A percentile compares a stretch with the other conserved stretches of the same genome.
These are phyloP conservation scores for Cordyceps fumosorosea DNA, from an alignment of 2,329 filamentous ascomycete species.

Conservation along the genomic window DNA sequence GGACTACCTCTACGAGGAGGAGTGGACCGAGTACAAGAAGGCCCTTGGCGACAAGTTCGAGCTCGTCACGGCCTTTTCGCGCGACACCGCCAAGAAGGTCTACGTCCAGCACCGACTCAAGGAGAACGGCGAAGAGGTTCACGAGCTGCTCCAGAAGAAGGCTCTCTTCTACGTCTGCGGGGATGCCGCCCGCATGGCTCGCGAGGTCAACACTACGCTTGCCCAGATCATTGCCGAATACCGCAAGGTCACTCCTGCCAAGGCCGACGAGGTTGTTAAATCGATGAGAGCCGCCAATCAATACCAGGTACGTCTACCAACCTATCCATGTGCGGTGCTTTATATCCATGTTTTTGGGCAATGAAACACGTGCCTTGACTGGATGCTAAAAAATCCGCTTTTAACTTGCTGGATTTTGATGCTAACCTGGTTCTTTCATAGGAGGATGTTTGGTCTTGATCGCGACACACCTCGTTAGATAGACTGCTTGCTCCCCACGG, in stretches of 20 bases:
- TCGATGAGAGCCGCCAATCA: constrained; percentile 90
- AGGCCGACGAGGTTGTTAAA: constrained; percentile 95
- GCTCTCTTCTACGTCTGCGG: constrained; percentile 98
- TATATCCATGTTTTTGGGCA: background rate
- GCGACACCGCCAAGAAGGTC: constrained; percentile 78
- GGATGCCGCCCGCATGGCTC: constrained; percentile 94
- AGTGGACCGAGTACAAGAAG: constrained; percentile 87
- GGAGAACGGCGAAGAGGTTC: constrained; percentile 76
- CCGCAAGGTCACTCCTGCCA: constrained; percentile 72
- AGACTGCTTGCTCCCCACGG: background rate
- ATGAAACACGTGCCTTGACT: background rate
- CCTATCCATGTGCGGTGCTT: background rate
- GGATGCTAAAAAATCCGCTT: background rate
- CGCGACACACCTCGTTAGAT: background rate
- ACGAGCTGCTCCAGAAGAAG: constrained; percentile 76
- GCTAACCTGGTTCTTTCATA: constrained; percentile 24
- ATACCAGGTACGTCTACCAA: constrained; percentile 67
- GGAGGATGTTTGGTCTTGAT: constrained; percentile 67
- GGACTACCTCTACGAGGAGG: constrained; percentile 85
- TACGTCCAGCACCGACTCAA: constrained; percentile 93
- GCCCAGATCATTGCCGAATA: constrained; percentile 81
- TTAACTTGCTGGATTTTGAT: too few relatives aligned
- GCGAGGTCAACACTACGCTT: constrained; percentile 84
- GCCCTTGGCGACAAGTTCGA: constrained; percentile 83
- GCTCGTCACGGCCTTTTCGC: constrained; percentile 91